Evolutionary conservation across 805 yeast species (phyloP).

Genomic region (Zygosaccharomyces gambellarensis): DNA sequence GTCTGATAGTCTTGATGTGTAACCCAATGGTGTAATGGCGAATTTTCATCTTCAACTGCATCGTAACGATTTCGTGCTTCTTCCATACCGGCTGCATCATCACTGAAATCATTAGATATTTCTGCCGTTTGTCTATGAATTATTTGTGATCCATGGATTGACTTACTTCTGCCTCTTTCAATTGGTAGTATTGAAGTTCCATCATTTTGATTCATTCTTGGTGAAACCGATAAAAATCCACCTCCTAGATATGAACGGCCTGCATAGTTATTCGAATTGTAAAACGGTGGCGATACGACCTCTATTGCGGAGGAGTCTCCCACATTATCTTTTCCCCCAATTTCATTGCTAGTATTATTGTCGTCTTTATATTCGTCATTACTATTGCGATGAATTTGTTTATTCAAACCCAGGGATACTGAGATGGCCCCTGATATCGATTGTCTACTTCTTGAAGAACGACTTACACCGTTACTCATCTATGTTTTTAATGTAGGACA

Average conservation of each 20-base stretch:
- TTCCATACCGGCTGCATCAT: slow-evolving; percentile 7
- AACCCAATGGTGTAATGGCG: neutral
- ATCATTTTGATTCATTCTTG: slow-evolving; percentile 9
- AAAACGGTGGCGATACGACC: slow-evolving; percentile 6
- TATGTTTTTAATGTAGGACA: neutral
- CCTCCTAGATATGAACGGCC: slow-evolving; percentile 30
- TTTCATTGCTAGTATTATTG: neutral
- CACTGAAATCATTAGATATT: slow-evolving; percentile 29
- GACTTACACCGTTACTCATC: slow-evolving; percentile 3
- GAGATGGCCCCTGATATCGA: slow-evolving; percentile 31
- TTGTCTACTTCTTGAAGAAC: slow-evolving; percentile 9
- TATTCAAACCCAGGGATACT: slow-evolving; percentile 30
- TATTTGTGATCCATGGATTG: slow-evolving; percentile 27
- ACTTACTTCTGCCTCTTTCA: slow-evolving; percentile 13
- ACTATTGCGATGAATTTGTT: slow-evolving; percentile 9
- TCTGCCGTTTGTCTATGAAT: slow-evolving; percentile 34
- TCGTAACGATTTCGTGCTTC: slow-evolving; percentile 1
- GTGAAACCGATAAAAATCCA: slow-evolving; percentile 25
- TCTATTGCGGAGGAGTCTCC: neutral
- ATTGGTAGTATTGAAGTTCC: slow-evolving; percentile 13
- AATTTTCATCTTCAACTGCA: neutral
- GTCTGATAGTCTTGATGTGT: slow-evolving; percentile 3
- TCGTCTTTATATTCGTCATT: neutral
- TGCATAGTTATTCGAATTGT: slow-evolving; percentile 15
- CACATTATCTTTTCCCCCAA: neutral